Evolutionary conservation across 108 stramenopile species (phyloP).

Genomic region (Asterionellopsis glacialis): DNA sequence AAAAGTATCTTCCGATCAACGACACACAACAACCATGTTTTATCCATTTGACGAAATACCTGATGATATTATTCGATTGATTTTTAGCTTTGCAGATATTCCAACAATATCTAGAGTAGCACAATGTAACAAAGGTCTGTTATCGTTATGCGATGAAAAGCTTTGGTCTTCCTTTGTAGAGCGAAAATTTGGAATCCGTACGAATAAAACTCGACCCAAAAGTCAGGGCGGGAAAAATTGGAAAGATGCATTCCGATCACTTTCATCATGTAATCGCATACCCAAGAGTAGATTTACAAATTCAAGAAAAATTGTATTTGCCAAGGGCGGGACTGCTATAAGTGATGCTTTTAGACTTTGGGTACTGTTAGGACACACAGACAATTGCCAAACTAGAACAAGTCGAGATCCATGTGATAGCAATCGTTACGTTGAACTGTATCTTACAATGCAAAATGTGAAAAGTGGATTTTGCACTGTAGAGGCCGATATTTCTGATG

Average conservation of each 20-base stretch:
- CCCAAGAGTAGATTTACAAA: constrained; percentile 1
- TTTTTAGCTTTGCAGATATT: constrained; percentile 1
- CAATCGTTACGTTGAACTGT: background rate
- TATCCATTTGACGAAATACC: background rate
- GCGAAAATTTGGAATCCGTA: background rate
- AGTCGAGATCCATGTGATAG: background rate
- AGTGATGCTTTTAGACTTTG: background rate
- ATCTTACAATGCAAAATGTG: background rate
- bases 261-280: constrained; percentile 1
- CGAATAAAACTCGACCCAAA: background rate
- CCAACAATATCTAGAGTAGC: background rate
- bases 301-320: background rate
- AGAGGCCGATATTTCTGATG: background rate
- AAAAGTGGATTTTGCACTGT: background rate
- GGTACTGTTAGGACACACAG: constrained; percentile 1
- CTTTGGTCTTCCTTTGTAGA: constrained; percentile 4
- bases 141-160: background rate
- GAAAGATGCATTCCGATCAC: constrained; percentile 5
- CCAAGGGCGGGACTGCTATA: background rate
- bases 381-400: constrained; percentile 3
- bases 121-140: background rate
- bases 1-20: no score
- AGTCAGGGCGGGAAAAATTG: constrained; percentile 1
- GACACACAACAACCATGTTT: no score
- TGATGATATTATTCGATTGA: background rate